A percentile compares a stretch with the other conserved stretches of the same genome.
Evolutionary conservation across 176 grass and related monocot genomes (phyloP).

Genomic region (Hordeum marinum): DNA sequence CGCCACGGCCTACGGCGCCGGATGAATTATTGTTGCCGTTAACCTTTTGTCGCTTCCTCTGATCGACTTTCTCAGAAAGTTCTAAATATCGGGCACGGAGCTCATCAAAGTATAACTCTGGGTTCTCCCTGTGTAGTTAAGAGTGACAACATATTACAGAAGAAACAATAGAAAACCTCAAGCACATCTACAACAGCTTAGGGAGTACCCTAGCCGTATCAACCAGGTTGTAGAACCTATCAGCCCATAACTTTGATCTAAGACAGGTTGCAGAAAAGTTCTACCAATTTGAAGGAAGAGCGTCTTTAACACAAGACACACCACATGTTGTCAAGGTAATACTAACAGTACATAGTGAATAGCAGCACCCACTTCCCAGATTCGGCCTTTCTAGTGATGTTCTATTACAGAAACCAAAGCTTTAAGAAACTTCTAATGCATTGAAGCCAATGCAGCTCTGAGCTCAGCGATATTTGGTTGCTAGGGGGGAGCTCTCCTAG

Average conservation of each 20-base stretch:
- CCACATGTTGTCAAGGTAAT: not conserved
- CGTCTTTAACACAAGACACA: not conserved
- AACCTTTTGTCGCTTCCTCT: conserved; percentile 80
- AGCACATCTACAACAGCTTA: conserved; percentile 6
- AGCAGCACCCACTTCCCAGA: not conserved
- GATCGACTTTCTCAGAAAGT: conserved; percentile 78
- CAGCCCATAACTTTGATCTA: not conserved
- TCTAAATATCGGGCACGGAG: conserved; percentile 59
- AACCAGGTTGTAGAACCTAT: not conserved
- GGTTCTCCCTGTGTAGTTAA: conserved; percentile 64
- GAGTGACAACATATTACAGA: conserved; percentile 25
- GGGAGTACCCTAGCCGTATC: not conserved
- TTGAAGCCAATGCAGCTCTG: not conserved
- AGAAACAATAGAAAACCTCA: not conserved
- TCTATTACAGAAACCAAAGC: not conserved
- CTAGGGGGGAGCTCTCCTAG: not conserved
- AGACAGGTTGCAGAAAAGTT: not conserved
- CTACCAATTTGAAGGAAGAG: not conserved
- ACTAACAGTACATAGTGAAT: not conserved
- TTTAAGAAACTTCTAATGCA: not conserved
- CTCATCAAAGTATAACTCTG: conserved; percentile 92
- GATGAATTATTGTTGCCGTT: conserved; percentile 70
- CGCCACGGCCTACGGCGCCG: conserved; percentile 78
- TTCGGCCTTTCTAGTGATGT: not conserved
- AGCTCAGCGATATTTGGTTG: not conserved